Evolutionary conservation across 2,329 filamentous ascomycete species (phyloP).

Genomic region (Talaromyces verruculosus): DNA sequence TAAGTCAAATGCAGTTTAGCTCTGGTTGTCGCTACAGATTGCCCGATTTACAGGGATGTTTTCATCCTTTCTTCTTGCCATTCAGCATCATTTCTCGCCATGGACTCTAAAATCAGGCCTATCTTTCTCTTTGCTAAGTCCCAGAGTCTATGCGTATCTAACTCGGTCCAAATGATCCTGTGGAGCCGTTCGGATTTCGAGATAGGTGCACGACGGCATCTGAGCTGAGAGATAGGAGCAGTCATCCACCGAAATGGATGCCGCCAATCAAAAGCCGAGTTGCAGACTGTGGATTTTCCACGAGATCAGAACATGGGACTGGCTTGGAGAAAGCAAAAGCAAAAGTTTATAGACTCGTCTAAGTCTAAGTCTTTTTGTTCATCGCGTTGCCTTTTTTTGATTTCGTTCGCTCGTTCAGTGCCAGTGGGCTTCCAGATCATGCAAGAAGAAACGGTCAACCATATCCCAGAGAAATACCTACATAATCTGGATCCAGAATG

Average conservation of each 20-base stretch:
- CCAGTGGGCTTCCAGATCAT: background rate
- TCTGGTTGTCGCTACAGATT: background rate
- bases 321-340: background rate
- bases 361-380: background rate
- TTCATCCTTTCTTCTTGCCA: background rate
- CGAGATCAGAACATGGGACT: background rate
- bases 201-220: background rate
- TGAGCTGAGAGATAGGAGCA: background rate
- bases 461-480: conserved; percentile 24
- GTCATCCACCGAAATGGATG: background rate
- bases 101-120: background rate
- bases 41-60: background rate
- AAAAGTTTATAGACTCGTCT: background rate
- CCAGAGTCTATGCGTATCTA: background rate
- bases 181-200: background rate
- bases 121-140: background rate
- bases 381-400: background rate
- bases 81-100: background rate
- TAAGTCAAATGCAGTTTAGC: background rate
- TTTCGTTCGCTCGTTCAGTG: background rate
- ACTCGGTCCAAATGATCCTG: background rate
- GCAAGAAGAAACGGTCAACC: conserved; percentile 1
- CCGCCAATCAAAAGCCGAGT: conserved; percentile 16
- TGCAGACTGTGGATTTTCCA: background rate
- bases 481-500: conserved; percentile 32